Conservation (phyloP, 176 grass and related monocot genomes). For the Aegilops umbellulata region DNA sequence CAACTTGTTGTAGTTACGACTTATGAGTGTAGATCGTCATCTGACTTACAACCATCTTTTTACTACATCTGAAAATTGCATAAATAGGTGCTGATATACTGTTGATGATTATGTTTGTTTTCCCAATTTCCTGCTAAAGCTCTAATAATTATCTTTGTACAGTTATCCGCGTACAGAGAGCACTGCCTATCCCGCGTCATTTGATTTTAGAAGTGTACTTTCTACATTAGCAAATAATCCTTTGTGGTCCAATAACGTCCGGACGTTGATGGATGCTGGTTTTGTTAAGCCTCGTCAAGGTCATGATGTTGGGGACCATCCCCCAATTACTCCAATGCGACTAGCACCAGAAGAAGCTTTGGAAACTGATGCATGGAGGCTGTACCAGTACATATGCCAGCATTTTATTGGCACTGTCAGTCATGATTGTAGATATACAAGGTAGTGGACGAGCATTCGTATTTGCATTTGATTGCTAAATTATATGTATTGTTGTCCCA, state of each 20-base stretch:
- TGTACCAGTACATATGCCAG: conserved; percentile 95
- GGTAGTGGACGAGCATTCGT: conserved; percentile 30
- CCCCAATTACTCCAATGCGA: conserved; percentile 91
- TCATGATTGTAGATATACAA: conserved; percentile 85
- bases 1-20: not conserved
- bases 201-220: conserved; percentile 86
- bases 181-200: conserved; percentile 86
- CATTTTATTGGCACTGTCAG: conserved; percentile 92
- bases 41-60: not conserved
- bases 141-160: conserved; percentile 37
- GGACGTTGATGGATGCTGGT: conserved; percentile 61
- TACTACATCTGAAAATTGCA: not conserved
- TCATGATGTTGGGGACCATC: conserved; percentile 93
- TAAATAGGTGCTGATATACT: not conserved
- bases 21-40: conserved; percentile 4
- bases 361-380: conserved; percentile 88
- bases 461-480: conserved; percentile 7
- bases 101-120: conserved; percentile 1
- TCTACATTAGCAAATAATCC: conserved; percentile 63
- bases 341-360: conserved; percentile 78
- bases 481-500: not conserved
- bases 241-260: conserved; percentile 75
- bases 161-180: conserved; percentile 98
- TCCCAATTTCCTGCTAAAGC: not conserved
- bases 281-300: conserved; percentile 77